phyloP scores from a whole-genome alignment of 192 early-diverging fungal genomes.

The Ambispora gerdemannii region DNA sequence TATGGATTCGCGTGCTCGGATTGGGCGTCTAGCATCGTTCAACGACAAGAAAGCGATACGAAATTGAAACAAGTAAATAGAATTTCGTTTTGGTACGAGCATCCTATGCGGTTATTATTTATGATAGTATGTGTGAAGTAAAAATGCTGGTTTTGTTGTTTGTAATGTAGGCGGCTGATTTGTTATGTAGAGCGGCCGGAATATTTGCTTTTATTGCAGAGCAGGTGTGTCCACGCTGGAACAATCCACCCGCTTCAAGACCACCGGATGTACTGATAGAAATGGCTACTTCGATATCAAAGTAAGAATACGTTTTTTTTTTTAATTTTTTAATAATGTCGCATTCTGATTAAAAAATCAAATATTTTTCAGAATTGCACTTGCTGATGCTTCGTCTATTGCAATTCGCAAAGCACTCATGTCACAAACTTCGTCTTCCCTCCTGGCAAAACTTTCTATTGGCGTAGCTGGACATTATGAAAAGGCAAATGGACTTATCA shows the following conservation, averaged over 20 bases:
- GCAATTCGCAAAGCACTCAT: slow-evolving; percentile 54
- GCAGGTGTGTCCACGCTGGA: slow-evolving; percentile 46
- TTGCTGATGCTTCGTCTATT: slow-evolving; percentile 54
- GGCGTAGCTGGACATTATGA: slow-evolving; percentile 58
- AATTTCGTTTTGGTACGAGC: background rate
- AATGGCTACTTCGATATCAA: slow-evolving; percentile 42
- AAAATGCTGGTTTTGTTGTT: too few species aligned
- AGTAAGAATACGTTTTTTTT: slow-evolving; percentile 33
- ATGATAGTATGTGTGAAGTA: too few species aligned
- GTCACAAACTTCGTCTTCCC: slow-evolving; percentile 47
- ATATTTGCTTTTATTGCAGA: slow-evolving; percentile 52
- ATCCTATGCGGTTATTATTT: too few species aligned
- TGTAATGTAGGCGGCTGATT: slow-evolving; percentile 46
- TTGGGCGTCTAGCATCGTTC: slow-evolving; percentile 32
- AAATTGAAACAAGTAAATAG: slow-evolving; percentile 21
- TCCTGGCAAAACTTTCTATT: slow-evolving; percentile 53
- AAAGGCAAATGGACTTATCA: slow-evolving; percentile 52
- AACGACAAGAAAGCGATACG: slow-evolving; percentile 21
- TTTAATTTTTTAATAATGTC: background rate
- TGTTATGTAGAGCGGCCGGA: slow-evolving; percentile 50
- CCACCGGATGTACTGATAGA: slow-evolving; percentile 36
- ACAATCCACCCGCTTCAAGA: slow-evolving; percentile 26
- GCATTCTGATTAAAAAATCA: background rate
- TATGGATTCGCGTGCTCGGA: slow-evolving; percentile 52
- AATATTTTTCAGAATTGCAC: slow-evolving; percentile 42